These are phyloP conservation scores for Suillus luteus DNA, from an alignment of 768 basidiomycete species.

Conservation along the genomic window DNA sequence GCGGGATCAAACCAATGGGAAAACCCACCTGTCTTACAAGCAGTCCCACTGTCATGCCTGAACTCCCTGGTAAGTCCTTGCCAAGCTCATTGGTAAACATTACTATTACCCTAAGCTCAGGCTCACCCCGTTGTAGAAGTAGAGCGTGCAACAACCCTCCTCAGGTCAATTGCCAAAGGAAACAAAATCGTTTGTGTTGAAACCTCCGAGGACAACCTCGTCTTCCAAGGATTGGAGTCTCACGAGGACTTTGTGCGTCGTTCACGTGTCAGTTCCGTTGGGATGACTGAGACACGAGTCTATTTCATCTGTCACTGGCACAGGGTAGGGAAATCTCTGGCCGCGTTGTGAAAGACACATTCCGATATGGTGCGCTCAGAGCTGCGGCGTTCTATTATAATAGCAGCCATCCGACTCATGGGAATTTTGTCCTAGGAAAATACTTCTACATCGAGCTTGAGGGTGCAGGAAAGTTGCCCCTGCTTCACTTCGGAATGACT, in stretches of 20 bases:
- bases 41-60: conserved; percentile 43
- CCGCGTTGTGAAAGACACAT: conserved; percentile 47
- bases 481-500: conserved; percentile 85
- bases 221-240: conserved; percentile 56
- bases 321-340: conserved; percentile 58
- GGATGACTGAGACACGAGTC: conserved; percentile 9
- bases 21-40: background rate
- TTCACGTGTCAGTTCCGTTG: conserved; percentile 1
- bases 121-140: conserved; percentile 51
- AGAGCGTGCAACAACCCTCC: conserved; percentile 60
- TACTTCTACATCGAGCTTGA: conserved; percentile 68
- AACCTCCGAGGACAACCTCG: conserved; percentile 59
- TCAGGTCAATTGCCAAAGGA: conserved; percentile 52
- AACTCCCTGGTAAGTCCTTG: conserved; percentile 48
- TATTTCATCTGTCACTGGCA: conserved; percentile 4
- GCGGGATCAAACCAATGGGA: background rate
- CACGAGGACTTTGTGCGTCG: conserved; percentile 62
- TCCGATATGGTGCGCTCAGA: conserved; percentile 51
- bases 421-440: conserved; percentile 45
- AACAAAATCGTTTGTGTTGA: conserved; percentile 59
- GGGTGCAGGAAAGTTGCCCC: conserved; percentile 61
- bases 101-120: background rate
- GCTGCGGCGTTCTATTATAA: background rate
- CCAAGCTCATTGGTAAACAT: background rate
- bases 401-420: background rate